Percentiles rank a stretch among this genome's conserved stretches.
These are phyloP conservation scores for Cyamopsis tetragonoloba DNA, from an alignment of 306 rosid species.

Conservation along the genomic window DNA sequence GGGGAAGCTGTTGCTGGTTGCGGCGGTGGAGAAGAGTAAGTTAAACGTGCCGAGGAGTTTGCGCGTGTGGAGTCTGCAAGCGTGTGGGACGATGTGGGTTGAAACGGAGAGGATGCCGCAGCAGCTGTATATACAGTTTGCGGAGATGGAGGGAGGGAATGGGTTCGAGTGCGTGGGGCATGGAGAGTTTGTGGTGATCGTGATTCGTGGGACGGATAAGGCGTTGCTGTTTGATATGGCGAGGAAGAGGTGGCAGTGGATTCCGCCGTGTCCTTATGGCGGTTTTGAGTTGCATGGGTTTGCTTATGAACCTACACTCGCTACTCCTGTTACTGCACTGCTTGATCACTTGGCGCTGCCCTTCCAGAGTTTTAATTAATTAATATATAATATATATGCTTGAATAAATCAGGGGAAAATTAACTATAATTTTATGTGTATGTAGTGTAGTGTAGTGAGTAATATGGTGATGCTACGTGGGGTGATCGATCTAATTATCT, in stretches of 20 bases:
- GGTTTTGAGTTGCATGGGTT: slow-evolving; percentile 63
- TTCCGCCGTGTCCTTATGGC: slow-evolving; percentile 82
- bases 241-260: slow-evolving; percentile 85
- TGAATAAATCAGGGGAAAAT: background rate
- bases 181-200: slow-evolving; percentile 66
- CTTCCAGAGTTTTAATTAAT: slow-evolving; percentile 43
- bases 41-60: slow-evolving; percentile 81
- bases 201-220: slow-evolving; percentile 52
- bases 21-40: slow-evolving; percentile 90
- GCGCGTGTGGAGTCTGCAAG: slow-evolving; percentile 76
- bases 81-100: slow-evolving; percentile 79
- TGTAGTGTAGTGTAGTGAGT: too few species aligned
- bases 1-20: slow-evolving; percentile 63
- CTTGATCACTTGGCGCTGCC: slow-evolving; percentile 70
- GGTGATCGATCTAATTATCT: too few species aligned
- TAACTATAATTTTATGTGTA: too few species aligned
- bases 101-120: slow-evolving; percentile 97
- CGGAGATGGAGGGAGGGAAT: slow-evolving; percentile 53
- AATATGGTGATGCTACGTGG: too few species aligned
- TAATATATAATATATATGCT: too few species aligned
- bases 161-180: slow-evolving; percentile 79
- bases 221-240: slow-evolving; percentile 61
- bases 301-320: slow-evolving; percentile 80
- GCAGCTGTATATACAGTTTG: slow-evolving; percentile 64
- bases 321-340: slow-evolving; percentile 73